Percentiles rank a stretch among this genome's conserved stretches.
Conservation (phyloP, 1,284 basidiomycete species). For the Xerocomus cyaneibrunnescens region DNA sequence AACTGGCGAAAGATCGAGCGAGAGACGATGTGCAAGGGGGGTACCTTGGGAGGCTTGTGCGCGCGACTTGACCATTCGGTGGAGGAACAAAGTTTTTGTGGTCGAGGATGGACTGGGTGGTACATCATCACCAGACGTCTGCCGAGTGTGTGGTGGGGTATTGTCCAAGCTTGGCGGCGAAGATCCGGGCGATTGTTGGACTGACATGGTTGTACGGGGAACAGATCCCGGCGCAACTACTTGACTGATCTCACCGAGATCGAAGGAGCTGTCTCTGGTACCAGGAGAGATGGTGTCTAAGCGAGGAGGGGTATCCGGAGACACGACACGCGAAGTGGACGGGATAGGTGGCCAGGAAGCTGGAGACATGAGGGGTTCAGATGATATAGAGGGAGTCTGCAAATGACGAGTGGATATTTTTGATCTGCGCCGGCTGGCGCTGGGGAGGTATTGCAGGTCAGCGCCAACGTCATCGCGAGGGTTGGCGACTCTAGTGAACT, state of each 20-base stretch:
- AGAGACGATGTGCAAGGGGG: slow-evolving; percentile 1
- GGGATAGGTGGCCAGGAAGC: slow-evolving; percentile 10
- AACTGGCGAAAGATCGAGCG: background rate
- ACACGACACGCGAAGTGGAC: slow-evolving; percentile 2
- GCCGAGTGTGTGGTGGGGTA: background rate
- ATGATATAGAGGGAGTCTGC: background rate
- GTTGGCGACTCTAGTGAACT: slow-evolving; percentile 24
- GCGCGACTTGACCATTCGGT: slow-evolving; percentile 26
- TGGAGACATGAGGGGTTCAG: slow-evolving; percentile 24
- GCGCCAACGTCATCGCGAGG: slow-evolving; percentile 1
- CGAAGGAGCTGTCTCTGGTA: background rate
- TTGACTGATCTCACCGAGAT: slow-evolving; percentile 9
- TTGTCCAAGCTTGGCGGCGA: background rate
- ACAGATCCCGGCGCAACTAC: background rate
- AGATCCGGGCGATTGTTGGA: background rate
- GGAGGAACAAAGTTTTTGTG: slow-evolving; percentile 18
- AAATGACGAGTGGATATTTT: slow-evolving; percentile 6
- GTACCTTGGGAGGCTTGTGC: slow-evolving; percentile 20
- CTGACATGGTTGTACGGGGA: background rate
- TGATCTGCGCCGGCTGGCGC: background rate
- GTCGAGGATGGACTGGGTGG: background rate
- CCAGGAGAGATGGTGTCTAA: slow-evolving; percentile 2
- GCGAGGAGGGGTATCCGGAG: slow-evolving; percentile 1
- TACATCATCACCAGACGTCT: background rate
- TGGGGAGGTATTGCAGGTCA: background rate